A percentile compares a stretch with the other conserved stretches of the same genome.
Conservation (phyloP, 208 protist genomes). For the Leishmania mexicana region DNA sequence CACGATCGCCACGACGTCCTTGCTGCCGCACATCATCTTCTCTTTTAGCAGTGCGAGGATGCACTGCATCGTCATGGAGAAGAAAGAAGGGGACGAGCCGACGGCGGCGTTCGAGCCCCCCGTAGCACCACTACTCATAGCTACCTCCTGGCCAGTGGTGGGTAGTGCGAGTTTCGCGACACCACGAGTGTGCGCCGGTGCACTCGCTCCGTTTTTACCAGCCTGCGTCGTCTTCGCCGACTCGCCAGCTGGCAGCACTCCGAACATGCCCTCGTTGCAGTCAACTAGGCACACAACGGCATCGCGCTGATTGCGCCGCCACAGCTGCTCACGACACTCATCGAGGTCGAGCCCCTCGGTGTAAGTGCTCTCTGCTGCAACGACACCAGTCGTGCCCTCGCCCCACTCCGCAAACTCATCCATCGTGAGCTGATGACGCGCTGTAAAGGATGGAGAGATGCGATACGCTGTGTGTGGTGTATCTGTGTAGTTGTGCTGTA, state of each 20-base stretch:
- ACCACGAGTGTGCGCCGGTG: neutral
- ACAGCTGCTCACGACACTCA: conserved; percentile 12
- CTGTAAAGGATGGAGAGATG: neutral
- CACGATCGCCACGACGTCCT: conserved; percentile 70
- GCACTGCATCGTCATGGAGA: conserved; percentile 42
- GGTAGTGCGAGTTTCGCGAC: neutral
- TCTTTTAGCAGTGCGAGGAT: conserved; percentile 60
- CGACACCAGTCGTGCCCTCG: conserved; percentile 39
- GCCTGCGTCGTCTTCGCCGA: neutral
- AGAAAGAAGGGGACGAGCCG: conserved; percentile 25
- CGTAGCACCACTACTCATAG: neutral
- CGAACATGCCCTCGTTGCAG: conserved; percentile 69
- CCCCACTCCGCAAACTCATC: conserved; percentile 53
- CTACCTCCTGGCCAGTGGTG: neutral
- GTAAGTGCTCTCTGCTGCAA: conserved; percentile 14
- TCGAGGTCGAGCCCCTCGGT: conserved; percentile 24
- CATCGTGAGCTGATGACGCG: conserved; percentile 25
- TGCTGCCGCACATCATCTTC: conserved; percentile 56
- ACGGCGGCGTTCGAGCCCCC: neutral
- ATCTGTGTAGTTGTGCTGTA: neutral
- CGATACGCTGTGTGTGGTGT: neutral
- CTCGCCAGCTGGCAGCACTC: neutral
- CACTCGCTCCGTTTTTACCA: neutral
- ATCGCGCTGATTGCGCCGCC: conserved; percentile 42
- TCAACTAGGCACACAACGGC: conserved; percentile 83